Conservation (phyloP, 202 grass and related monocot species). For the Zoysia matrella region DNA sequence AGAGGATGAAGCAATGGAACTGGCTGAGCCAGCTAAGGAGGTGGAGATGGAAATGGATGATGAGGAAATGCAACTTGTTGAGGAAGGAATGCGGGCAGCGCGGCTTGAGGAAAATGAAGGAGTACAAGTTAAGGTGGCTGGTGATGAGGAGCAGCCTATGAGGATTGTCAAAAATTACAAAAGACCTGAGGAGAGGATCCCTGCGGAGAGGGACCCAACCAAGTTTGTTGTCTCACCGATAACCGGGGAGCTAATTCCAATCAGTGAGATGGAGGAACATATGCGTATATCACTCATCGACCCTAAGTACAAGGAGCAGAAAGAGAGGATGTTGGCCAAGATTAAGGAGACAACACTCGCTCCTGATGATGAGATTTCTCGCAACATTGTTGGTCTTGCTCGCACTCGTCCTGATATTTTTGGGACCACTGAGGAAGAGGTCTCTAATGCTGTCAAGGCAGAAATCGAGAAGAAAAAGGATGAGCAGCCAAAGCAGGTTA, state of each 20-base stretch:
- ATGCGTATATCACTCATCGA: slow-evolving; percentile 99
- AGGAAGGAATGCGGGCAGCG: slow-evolving; percentile 88
- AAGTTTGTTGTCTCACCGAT: slow-evolving; percentile 92
- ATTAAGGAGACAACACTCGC: slow-evolving; percentile 96
- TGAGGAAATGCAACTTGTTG: slow-evolving; percentile 90
- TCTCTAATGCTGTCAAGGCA: slow-evolving; percentile 93
- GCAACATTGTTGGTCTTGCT: slow-evolving; percentile 96
- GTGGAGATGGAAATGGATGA: slow-evolving; percentile 93
- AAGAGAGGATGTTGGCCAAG: slow-evolving; percentile 97
- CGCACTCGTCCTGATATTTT: slow-evolving; percentile 95
- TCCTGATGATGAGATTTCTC: slow-evolving; percentile 87
- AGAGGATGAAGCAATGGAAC: slow-evolving; percentile 58
- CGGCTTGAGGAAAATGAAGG: slow-evolving; percentile 64
- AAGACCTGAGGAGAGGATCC: slow-evolving; percentile 83
- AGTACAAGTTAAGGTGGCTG: slow-evolving; percentile 51
- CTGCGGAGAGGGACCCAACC: slow-evolving; percentile 72
- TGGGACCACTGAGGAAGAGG: slow-evolving; percentile 94
- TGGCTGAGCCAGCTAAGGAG: slow-evolving; percentile 70
- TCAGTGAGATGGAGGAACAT: slow-evolving; percentile 97
- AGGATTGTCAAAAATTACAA: slow-evolving; percentile 99
- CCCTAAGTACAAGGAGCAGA: slow-evolving; percentile 98
- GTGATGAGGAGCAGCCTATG: slow-evolving; percentile 83
- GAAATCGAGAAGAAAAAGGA: slow-evolving; percentile 99
- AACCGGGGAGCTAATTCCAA: slow-evolving; percentile 87
- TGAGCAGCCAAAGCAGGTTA: slow-evolving; percentile 94